These are phyloP conservation scores for Hypoxylon sp. DNA, from an alignment of 2,329 filamentous ascomycete species.

Conservation along the genomic window DNA sequence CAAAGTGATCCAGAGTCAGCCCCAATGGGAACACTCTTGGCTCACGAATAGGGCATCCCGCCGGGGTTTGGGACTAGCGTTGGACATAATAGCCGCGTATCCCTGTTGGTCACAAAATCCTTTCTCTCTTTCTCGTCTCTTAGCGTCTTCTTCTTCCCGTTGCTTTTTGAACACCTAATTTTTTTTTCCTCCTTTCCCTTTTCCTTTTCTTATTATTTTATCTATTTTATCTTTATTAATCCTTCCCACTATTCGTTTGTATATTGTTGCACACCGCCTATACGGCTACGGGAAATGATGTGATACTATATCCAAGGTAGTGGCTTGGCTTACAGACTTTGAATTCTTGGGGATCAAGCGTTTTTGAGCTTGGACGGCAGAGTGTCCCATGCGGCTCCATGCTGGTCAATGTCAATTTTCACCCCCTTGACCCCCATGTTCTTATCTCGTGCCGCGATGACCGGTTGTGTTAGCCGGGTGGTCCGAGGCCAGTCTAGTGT, in stretches of 20 bases:
- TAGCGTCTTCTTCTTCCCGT: background rate
- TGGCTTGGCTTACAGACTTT: slow-evolving; percentile 28
- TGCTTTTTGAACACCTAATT: too few species aligned
- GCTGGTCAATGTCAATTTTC: slow-evolving; percentile 24
- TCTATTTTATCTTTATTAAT: slow-evolving; percentile 3
- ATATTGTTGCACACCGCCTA: slow-evolving; percentile 27
- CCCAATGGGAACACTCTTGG: slow-evolving; percentile 32
- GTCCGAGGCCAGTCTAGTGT: slow-evolving; percentile 31
- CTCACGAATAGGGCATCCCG: slow-evolving; percentile 28
- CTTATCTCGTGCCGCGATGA: slow-evolving; percentile 29
- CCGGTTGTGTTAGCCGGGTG: slow-evolving; percentile 32
- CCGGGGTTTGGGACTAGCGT: slow-evolving; percentile 12
- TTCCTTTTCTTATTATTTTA: background rate
- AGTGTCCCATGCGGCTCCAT: slow-evolving; percentile 32
- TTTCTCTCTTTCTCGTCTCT: too few species aligned
- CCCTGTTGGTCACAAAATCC: slow-evolving; percentile 12
- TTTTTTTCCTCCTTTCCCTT: background rate
- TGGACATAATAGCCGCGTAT: slow-evolving; percentile 14
- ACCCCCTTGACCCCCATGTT: slow-evolving; percentile 27
- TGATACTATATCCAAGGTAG: slow-evolving; percentile 12
- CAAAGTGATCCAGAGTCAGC: slow-evolving; percentile 28
- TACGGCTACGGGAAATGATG: slow-evolving; percentile 18
- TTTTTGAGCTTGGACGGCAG: slow-evolving; percentile 24
- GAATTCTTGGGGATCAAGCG: slow-evolving; percentile 19
- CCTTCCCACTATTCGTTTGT: slow-evolving; percentile 11